Percentiles rank a stretch among this genome's conserved stretches.
Evolutionary conservation across 129 eudicot genomes (phyloP).

Genomic region (Saposhnikovia divaricata): DNA sequence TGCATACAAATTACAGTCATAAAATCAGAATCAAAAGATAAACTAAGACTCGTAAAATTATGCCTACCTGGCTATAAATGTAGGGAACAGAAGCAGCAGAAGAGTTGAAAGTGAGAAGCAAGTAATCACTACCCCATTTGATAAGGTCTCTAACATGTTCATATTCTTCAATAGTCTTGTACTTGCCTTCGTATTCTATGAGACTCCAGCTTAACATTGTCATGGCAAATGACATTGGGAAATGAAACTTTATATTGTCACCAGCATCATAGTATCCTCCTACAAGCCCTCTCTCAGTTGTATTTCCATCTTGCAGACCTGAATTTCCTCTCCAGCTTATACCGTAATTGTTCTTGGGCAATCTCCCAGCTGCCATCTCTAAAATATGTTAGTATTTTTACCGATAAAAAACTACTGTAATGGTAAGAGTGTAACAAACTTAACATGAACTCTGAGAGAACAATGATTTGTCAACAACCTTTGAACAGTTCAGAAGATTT

Average conservation of each 20-base stretch:
- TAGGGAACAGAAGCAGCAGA: constrained; percentile 56
- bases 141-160: constrained; percentile 68
- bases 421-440: neutral
- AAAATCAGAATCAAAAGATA: neutral
- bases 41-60: neutral
- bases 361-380: constrained; percentile 56
- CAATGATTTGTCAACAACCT: too few relatives aligned
- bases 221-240: constrained; percentile 86
- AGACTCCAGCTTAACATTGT: constrained; percentile 94
- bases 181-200: constrained; percentile 78
- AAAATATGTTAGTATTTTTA: neutral
- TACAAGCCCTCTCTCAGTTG: constrained; percentile 62
- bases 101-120: constrained; percentile 84
- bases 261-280: constrained; percentile 98
- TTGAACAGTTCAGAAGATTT: too few relatives aligned
- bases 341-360: constrained; percentile 53
- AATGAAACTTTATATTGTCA: constrained; percentile 68
- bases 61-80: constrained; percentile 75
- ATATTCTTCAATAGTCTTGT: constrained; percentile 51
- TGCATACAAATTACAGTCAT: neutral
- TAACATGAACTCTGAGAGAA: too few relatives aligned
- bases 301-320: constrained; percentile 61
- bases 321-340: constrained; percentile 84
- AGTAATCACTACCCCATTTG: constrained; percentile 94
- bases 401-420: neutral